phyloP scores from a whole-genome alignment of 305 asterid genomes.

The Fraxinus nigra region DNA sequence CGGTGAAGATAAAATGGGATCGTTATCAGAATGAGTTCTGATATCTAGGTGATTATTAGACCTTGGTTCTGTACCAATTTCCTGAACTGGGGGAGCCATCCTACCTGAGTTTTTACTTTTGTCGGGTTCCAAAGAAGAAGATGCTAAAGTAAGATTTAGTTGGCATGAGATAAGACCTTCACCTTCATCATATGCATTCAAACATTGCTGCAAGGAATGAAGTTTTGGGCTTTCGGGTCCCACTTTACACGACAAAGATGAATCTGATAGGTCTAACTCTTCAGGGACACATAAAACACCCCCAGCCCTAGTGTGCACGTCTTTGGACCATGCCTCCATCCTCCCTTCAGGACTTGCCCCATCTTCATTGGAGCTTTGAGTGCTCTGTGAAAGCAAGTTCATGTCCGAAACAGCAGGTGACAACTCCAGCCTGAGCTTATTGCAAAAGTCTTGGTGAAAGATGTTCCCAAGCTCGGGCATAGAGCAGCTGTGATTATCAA shows the following conservation, averaged over 20 bases:
- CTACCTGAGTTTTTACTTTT: conserved; percentile 34
- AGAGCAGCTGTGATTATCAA: conserved; percentile 54
- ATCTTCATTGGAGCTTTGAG: conserved; percentile 80
- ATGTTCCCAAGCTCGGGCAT: conserved; percentile 46
- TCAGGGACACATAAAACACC: conserved; percentile 47
- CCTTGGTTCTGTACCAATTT: conserved; percentile 36
- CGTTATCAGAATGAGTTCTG: conserved; percentile 24
- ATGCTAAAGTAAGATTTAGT: conserved; percentile 75
- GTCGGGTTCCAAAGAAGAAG: conserved; percentile 56
- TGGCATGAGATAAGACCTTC: conserved; percentile 66
- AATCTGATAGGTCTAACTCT: conserved; percentile 69
- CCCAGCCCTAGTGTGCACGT: conserved; percentile 37
- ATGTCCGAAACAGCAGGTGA: conserved; percentile 74
- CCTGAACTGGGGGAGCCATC: conserved; percentile 33
- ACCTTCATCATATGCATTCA: conserved; percentile 49
- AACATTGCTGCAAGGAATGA: conserved; percentile 41
- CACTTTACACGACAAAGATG: conserved; percentile 39
- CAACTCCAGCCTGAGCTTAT: conserved; percentile 73
- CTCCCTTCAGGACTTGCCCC: conserved; percentile 56
- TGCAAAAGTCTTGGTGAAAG: conserved; percentile 51
- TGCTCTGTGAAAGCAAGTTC: conserved; percentile 68
- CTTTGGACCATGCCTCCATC: conserved; percentile 48
- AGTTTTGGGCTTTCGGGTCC: conserved; percentile 43
- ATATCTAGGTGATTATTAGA: conserved; percentile 26
- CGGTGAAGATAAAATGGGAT: conserved; percentile 33